Evolutionary conservation across 1,139 yeast genomes (phyloP).

Genomic region (Sugiyamaella japonica): DNA sequence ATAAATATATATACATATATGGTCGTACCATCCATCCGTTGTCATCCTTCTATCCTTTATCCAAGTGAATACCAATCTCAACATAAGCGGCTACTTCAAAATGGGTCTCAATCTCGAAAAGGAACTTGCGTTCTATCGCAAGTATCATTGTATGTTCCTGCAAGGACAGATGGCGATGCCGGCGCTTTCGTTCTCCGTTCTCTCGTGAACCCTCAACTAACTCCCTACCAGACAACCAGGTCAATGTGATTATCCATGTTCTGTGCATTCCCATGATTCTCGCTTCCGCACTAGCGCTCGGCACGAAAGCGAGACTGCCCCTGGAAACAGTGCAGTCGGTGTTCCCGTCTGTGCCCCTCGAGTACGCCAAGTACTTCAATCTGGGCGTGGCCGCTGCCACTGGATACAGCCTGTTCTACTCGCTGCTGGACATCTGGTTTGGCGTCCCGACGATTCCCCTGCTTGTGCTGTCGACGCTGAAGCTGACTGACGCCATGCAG

Average conservation of each 20-base stretch:
- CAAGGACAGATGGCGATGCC: too few species aligned
- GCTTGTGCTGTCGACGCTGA: conserved; percentile 35
- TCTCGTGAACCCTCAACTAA: too few species aligned
- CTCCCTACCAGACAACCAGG: conserved; percentile 49
- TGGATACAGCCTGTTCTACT: conserved; percentile 47
- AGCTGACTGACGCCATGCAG: conserved; percentile 29
- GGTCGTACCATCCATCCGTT: neutral
- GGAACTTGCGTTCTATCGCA: conserved; percentile 79
- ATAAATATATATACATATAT: too few species aligned
- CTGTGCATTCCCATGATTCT: conserved; percentile 79
- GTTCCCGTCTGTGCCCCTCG: conserved; percentile 31
- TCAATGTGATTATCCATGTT: conserved; percentile 75
- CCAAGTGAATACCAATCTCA: too few species aligned
- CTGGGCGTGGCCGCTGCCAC: conserved; percentile 44
- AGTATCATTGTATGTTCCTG: conserved; percentile 65
- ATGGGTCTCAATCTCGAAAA: conserved; percentile 25
- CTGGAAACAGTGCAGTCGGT: conserved; percentile 20
- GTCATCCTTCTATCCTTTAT: too few species aligned
- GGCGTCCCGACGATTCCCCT: conserved; percentile 47
- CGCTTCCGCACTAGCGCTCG: conserved; percentile 51
- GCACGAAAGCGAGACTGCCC: conserved; percentile 32
- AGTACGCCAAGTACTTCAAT: conserved; percentile 44
- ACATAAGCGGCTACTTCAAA: neutral
- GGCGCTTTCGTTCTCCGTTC: too few species aligned
- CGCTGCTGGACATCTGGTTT: conserved; percentile 44